Evolutionary conservation across 1,284 basidiomycete genomes (phyloP).

Genomic region (Ganoderma lucidum): DNA sequence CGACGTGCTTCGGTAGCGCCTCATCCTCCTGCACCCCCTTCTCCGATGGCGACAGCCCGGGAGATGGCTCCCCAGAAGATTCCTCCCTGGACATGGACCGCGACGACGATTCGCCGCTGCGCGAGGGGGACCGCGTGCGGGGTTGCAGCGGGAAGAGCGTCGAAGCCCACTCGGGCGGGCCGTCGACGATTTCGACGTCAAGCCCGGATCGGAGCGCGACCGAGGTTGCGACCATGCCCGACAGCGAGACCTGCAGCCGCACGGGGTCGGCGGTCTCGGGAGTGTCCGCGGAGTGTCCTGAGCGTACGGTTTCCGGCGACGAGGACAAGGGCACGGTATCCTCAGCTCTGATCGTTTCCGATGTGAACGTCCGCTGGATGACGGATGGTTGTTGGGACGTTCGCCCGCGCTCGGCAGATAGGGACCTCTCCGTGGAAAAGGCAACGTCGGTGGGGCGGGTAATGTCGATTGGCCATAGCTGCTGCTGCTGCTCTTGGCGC

Average conservation of each 20-base stretch:
- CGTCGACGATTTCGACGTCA: conserved; percentile 61
- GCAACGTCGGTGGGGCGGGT: background rate
- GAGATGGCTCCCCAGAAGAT: conserved; percentile 13
- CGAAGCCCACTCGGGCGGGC: conserved; percentile 35
- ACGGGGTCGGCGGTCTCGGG: conserved; percentile 28
- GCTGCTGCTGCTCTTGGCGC: conserved; percentile 19
- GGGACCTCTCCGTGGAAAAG: background rate
- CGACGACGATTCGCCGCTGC: conserved; percentile 26
- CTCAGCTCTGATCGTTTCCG: background rate
- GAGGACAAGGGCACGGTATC: conserved; percentile 34
- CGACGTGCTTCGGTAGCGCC: conserved; percentile 54
- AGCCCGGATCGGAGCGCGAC: conserved; percentile 73
- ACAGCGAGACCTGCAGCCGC: conserved; percentile 62
- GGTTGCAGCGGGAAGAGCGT: conserved; percentile 32
- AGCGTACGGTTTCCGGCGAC: conserved; percentile 26
- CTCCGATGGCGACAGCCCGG: background rate
- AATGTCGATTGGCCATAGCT: background rate
- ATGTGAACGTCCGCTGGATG: background rate
- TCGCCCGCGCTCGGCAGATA: background rate
- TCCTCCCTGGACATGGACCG: conserved; percentile 23
- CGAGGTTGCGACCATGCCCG: conserved; percentile 75
- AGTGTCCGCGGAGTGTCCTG: conserved; percentile 4
- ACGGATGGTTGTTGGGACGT: conserved; percentile 15
- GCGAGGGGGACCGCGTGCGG: conserved; percentile 35
- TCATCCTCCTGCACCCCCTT: conserved; percentile 14